phyloP scores from a whole-genome alignment of 148 eudicot species.

The Talinum fruticosum region DNA sequence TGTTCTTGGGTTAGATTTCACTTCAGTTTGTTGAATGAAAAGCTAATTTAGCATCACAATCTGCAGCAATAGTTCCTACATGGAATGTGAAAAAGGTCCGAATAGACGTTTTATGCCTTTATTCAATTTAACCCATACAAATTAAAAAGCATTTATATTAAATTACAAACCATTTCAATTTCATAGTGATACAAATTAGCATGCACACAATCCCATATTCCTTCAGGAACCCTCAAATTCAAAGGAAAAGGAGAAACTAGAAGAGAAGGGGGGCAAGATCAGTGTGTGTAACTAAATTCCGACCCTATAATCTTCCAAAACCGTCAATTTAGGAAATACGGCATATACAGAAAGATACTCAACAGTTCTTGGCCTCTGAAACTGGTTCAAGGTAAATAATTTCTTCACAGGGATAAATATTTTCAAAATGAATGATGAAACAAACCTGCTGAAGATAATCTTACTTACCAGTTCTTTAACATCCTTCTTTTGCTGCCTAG shows the following conservation, averaged over 20 bases:
- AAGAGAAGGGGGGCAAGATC: neutral
- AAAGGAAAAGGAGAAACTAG: neutral
- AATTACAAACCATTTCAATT: neutral
- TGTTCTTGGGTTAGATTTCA: neutral
- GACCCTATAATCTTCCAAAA: neutral
- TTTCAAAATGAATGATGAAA: neutral
- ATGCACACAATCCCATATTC: neutral
- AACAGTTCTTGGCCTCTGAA: neutral
- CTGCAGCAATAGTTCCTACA: neutral
- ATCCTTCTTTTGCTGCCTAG: slow-evolving; percentile 93
- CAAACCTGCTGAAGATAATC: neutral
- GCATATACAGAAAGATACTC: neutral
- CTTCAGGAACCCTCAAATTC: neutral
- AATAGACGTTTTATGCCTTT: neutral
- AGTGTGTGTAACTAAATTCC: neutral
- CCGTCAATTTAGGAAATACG: neutral
- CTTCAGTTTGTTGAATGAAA: neutral
- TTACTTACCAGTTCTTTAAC: slow-evolving; percentile 83
- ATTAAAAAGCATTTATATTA: neutral
- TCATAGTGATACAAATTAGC: neutral
- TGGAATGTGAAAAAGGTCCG: neutral
- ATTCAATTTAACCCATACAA: neutral
- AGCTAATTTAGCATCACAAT: neutral
- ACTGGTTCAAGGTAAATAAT: neutral
- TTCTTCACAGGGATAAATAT: no score